Conservation (phyloP, 176 grass and related monocot species). For the Eragrostis nindensis region DNA sequence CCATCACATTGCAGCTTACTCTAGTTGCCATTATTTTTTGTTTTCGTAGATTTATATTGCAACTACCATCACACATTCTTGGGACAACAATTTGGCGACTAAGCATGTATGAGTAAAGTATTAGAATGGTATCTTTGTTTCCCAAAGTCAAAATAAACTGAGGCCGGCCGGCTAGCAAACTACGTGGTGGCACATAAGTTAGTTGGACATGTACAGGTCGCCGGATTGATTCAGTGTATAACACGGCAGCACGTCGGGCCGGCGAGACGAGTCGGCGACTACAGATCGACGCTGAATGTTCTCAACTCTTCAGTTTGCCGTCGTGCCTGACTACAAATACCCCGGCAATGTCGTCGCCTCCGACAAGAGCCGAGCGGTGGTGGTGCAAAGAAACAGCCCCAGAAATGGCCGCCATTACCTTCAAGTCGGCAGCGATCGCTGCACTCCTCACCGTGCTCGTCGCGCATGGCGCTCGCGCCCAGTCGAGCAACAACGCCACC, state of each 20-base stretch:
- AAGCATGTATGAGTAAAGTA: neutral
- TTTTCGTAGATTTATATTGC: neutral
- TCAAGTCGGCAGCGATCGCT: constrained; percentile 5
- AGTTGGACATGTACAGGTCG: neutral
- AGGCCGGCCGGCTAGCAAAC: neutral
- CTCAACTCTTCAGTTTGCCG: neutral
- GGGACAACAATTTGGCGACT: neutral
- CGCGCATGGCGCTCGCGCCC: neutral
- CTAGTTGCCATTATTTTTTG: neutral
- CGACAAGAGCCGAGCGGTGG: neutral
- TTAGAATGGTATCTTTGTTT: neutral
- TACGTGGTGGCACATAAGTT: constrained; percentile 22
- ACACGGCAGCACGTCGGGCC: constrained; percentile 33
- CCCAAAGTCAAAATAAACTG: neutral
- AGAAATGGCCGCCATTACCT: neutral
- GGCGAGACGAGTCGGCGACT: too few species aligned
- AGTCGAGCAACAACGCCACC: neutral
- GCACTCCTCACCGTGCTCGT: constrained; percentile 10
- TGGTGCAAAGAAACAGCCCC: neutral
- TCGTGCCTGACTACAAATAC: constrained; percentile 39
- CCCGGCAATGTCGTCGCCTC: constrained; percentile 15
- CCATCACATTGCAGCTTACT: neutral
- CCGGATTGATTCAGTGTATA: neutral
- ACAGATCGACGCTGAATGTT: neutral
- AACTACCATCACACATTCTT: constrained; percentile 1